phyloP scores from a whole-genome alignment of 768 basidiomycete species.

The Tubosaeta brunneosetosa region DNA sequence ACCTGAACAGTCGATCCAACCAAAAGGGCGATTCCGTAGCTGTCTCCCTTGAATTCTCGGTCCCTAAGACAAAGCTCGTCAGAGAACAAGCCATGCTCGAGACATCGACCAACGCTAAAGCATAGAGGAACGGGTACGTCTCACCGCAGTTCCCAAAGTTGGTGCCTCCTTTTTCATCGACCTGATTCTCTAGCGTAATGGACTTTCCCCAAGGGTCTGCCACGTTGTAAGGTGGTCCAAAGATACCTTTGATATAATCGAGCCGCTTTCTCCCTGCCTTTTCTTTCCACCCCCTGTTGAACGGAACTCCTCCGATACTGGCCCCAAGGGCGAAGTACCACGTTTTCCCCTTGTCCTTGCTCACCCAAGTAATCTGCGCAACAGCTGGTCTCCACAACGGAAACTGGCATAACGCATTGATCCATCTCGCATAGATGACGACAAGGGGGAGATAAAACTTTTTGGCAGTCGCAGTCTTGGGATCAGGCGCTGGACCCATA shows the following conservation, averaged over 20 bases:
- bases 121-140: conserved; percentile 1
- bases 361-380: background rate
- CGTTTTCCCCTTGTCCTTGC: background rate
- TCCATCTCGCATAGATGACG: background rate
- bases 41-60: background rate
- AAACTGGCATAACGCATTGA: background rate
- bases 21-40: background rate
- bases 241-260: background rate
- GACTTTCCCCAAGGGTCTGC: too few relatives aligned
- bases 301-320: background rate
- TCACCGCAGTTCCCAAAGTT: background rate
- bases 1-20: too few relatives aligned
- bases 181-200: too few relatives aligned
- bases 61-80: background rate
- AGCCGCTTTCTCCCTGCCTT: background rate
- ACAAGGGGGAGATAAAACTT: background rate
- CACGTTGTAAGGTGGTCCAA: too few relatives aligned
- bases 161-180: too few relatives aligned
- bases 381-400: background rate
- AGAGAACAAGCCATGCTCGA: background rate
- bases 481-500: background rate
- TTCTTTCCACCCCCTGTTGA: too few relatives aligned
- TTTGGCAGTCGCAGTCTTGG: background rate
- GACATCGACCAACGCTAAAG: background rate
- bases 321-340: background rate